phyloP scores from a whole-genome alignment of 1,284 basidiomycete species.

The Mycosarcoma maydis region DNA sequence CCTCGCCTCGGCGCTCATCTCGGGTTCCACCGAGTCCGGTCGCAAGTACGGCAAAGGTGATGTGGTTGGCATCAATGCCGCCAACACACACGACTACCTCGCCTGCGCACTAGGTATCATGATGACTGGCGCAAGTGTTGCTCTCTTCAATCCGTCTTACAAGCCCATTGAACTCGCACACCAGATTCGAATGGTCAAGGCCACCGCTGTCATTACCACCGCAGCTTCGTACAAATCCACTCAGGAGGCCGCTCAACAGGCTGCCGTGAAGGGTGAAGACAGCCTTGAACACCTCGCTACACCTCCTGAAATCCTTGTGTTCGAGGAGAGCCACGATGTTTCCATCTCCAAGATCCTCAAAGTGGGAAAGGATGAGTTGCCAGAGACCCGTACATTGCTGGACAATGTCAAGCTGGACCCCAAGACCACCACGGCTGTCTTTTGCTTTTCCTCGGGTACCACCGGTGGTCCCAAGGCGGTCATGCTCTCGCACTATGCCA shows the following conservation, averaged over 20 bases:
- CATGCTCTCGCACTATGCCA: conserved; percentile 57
- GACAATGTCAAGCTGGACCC: conserved; percentile 46
- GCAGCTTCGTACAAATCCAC: conserved; percentile 29
- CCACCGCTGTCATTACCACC: conserved; percentile 52
- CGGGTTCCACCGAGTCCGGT: conserved; percentile 34
- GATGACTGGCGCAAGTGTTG: conserved; percentile 58
- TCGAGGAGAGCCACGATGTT: conserved; percentile 53
- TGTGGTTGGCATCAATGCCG: conserved; percentile 53
- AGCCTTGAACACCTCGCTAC: conserved; percentile 25
- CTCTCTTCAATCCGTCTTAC: conserved; percentile 64
- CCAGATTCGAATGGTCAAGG: conserved; percentile 56
- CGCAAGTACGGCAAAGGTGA: conserved; percentile 54
- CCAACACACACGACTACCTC: conserved; percentile 64
- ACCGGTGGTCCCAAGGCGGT: conserved; percentile 64
- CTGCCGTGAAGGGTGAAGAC: conserved; percentile 33
- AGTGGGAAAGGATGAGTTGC: conserved; percentile 36
- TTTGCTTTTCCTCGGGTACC: conserved; percentile 64
- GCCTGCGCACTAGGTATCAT: conserved; percentile 56
- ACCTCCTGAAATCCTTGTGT: conserved; percentile 47
- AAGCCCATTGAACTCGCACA: conserved; percentile 56
- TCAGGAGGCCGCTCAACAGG: conserved; percentile 37
- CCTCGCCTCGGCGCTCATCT: conserved; percentile 50
- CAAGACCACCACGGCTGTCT: conserved; percentile 49
- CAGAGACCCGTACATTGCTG: conserved; percentile 26
- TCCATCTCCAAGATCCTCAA: conserved; percentile 46